Percentiles rank a stretch among this genome's conserved stretches.
phyloP scores from a whole-genome alignment of 257 asterid genomes.

The Vinca minor region DNA sequence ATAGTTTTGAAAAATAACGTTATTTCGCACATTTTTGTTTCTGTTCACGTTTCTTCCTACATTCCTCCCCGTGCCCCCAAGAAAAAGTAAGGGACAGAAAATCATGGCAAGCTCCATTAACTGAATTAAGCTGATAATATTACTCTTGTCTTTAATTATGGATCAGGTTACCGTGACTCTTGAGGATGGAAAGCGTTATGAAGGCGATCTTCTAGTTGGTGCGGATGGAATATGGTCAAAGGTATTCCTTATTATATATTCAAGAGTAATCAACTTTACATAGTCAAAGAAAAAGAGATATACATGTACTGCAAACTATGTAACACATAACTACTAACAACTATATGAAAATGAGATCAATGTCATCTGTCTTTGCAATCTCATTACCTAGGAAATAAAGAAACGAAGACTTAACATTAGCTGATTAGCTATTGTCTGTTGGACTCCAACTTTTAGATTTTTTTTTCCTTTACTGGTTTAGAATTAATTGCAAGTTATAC shows the following conservation, averaged over 20 bases:
- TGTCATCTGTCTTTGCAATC: neutral
- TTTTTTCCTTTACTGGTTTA: neutral
- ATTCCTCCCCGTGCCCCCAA: neutral
- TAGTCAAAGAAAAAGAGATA: neutral
- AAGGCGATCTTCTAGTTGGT: slow-evolving; percentile 91
- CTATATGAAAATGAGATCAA: neutral
- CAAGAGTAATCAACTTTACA: neutral
- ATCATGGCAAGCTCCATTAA: neutral
- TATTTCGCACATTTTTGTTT: neutral
- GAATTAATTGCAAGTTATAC: neutral
- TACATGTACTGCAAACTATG: neutral
- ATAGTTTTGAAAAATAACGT: neutral
- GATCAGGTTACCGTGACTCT: slow-evolving; percentile 68
- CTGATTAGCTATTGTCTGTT: neutral
- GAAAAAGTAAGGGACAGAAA: neutral
- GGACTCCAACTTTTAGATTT: neutral
- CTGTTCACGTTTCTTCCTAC: neutral
- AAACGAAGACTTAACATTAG: neutral
- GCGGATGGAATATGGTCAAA: slow-evolving; percentile 97
- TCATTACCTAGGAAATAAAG: neutral
- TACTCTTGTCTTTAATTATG: slow-evolving; percentile 4
- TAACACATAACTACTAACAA: neutral
- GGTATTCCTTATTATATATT: slow-evolving; percentile 30
- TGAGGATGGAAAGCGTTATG: slow-evolving; percentile 55
- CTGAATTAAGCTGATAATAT: neutral